Percentiles rank a stretch among this genome's conserved stretches.
These are phyloP conservation scores for Hura crepitans DNA, from an alignment of 441 rosid species.

Conservation along the genomic window DNA sequence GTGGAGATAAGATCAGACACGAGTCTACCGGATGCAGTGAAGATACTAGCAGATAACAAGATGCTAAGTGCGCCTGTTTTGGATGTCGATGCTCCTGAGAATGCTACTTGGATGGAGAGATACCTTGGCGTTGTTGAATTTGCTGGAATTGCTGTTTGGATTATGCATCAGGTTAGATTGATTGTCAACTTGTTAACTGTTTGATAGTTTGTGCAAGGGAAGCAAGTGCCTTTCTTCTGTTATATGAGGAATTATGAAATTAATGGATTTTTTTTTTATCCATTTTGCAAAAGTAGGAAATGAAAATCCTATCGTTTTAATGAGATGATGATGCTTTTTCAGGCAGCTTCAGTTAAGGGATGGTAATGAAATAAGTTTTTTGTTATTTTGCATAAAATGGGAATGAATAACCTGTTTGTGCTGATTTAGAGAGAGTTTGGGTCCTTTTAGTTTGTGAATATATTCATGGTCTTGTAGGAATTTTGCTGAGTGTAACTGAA, in stretches of 20 bases:
- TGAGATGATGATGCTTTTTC: background rate
- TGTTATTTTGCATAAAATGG: background rate
- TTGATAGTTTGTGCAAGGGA: background rate
- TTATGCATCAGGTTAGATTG: conserved; percentile 72
- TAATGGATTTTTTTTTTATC: background rate
- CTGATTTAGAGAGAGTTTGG: background rate
- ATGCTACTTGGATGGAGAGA: conserved; percentile 88
- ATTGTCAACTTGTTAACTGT: background rate
- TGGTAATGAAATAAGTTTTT: background rate
- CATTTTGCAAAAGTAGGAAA: background rate
- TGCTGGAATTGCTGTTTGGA: conserved; percentile 96
- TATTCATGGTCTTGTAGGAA: background rate
- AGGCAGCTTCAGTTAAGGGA: background rate
- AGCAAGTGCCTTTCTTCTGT: background rate
- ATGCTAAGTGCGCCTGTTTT: conserved; percentile 85
- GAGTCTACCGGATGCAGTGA: conserved; percentile 83
- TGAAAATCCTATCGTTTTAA: too few relatives aligned
- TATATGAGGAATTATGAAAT: too few relatives aligned
- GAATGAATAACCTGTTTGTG: background rate
- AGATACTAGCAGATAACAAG: conserved; percentile 57
- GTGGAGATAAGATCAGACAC: conserved; percentile 80
- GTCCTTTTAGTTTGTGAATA: background rate
- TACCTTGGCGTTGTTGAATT: conserved; percentile 91
- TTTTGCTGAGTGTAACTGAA: background rate
- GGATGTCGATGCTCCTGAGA: conserved; percentile 73